Evolutionary conservation across 768 basidiomycete genomes (phyloP), one percentile per base, ranked within the genome.

Genomic region (Phylloporus rhodoxanthus): DNA sequence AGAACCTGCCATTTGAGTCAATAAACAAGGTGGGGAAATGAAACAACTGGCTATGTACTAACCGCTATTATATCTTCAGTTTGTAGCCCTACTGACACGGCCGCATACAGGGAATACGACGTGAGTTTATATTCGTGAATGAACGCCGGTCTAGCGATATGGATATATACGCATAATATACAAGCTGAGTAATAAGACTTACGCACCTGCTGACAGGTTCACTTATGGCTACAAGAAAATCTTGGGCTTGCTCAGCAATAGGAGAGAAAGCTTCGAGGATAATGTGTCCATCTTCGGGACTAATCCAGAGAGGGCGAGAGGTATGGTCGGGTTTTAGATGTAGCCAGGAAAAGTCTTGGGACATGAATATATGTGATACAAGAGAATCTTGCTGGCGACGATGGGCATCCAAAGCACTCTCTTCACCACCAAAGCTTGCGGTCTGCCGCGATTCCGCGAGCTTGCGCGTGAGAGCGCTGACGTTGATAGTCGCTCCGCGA

Each of bases 61-160:
- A 97, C 95, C 75, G 94, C 92, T 68, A 98, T 96, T 59, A 98
- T 98, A 67, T 98, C 94, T 59, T 95, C 87, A 8, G 96, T 98
- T 66, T 98, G 91, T 25, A 99, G 74, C 25, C 96, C 96, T 52
- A 99, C 96, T 13, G 95, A 97, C 54, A 99, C 95, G 43, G 96
- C 96, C 52, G 96, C 96, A 68, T 99, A 98, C 14, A 99, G 75
- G 15, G 95, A 98, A 69, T 98, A 96, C 39, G 93, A 87, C 50
- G 95, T 98, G 64, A 99, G 82, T 72, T 95, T 92, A 78, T 98
- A 99, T 75, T 98, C 96, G 72, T 99, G 95, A 55, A 98, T 94
- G 71, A 95, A 92, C 42, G 91, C 85, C 45, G 96, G 96, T 75
- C 95, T 95, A 57, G 25, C 34, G 49, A 55, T 43, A 36, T 53